Conservation (phyloP, 768 basidiomycete genomes). For the Amanita thiersii region DNA sequence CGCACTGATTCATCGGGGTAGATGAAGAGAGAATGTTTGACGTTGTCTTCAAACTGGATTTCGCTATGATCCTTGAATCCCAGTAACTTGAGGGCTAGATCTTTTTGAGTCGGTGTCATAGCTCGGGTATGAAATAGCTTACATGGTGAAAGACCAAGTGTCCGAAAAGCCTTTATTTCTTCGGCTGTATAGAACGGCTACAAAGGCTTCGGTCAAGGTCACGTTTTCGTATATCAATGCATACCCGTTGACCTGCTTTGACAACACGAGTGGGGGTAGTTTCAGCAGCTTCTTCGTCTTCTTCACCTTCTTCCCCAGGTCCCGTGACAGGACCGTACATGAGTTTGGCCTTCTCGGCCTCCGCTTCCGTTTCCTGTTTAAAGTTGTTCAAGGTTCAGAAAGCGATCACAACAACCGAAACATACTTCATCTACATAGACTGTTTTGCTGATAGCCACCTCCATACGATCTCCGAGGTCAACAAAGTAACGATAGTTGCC, state of each 20-base stretch:
- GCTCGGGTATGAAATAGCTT: slow-evolving; percentile 11
- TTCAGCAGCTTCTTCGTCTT: slow-evolving; percentile 26
- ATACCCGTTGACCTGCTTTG: slow-evolving; percentile 44
- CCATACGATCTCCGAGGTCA: slow-evolving; percentile 70
- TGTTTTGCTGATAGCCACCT: slow-evolving; percentile 64
- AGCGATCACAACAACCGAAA: slow-evolving; percentile 2
- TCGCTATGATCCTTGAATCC: slow-evolving; percentile 77
- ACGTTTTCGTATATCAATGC: slow-evolving; percentile 10
- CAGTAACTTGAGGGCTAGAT: slow-evolving; percentile 75
- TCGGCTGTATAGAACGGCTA: slow-evolving; percentile 84
- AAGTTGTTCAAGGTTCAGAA: not conserved
- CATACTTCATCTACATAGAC: slow-evolving; percentile 71
- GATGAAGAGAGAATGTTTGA: slow-evolving; percentile 88
- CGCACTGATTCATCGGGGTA: slow-evolving; percentile 86
- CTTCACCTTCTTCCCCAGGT: slow-evolving; percentile 29
- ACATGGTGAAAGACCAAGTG: slow-evolving; percentile 74
- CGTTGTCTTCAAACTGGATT: slow-evolving; percentile 78
- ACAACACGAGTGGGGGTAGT: slow-evolving; percentile 31
- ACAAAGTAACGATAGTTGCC: slow-evolving; percentile 77
- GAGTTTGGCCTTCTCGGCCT: slow-evolving; percentile 36
- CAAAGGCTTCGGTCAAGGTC: slow-evolving; percentile 6
- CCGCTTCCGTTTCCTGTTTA: slow-evolving; percentile 33
- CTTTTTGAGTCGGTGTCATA: not conserved
- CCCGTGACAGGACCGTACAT: slow-evolving; percentile 31
- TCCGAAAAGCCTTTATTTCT: slow-evolving; percentile 75